Evolutionary conservation across 768 basidiomycete species (phyloP), one percentile per base, ranked within the genome.

Genomic region (Kwoniella sp.): DNA sequence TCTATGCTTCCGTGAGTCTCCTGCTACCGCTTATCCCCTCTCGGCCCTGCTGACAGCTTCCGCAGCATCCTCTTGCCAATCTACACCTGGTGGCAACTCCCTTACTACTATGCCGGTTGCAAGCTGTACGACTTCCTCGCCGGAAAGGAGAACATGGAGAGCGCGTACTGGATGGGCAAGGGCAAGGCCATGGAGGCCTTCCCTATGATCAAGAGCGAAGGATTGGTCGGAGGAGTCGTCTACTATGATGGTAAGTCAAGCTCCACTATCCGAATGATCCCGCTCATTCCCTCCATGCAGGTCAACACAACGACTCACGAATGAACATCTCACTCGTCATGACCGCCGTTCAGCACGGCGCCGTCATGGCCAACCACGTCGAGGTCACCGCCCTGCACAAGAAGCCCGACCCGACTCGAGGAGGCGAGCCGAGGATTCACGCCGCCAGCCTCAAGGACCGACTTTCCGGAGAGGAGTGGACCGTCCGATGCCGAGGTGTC

Each of bases 31-130:
- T 10, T 17, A 10, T 20, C 34, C 15, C 50, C 20, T 22, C 41
- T 33, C 45, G 20, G 37, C 32, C 6, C 7, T 17, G 17, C 44
- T 43, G 7, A 59, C 32, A 14, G 4, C 28, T 26, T 41, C 19
- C 34, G n/a, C 56, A 74, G 73, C 2, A 96, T 99, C 75, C 93
- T 99, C 84, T 78, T 98, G 14, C 93, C 93, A 5, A 82, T 98
- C 42, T 96, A 99, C 81, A 93, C 86, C 56, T 92, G 89, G 74
- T 98, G 92, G 91, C 91, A 96, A 67, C 80, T 96, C 12, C 93
- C 93, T 0, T 99, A 98, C 76, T 96, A 95, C 75, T 90, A 83
- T 78, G 84, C 83, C 2, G 93, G 93, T 3, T 91, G 88, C 78
- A 98, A 96, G 77, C 77, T 96, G 79, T 99, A 99, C 77, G 93